Evolutionary conservation across 495 filamentous ascomycete species (phyloP).

Genomic region (Penicillium silybi): DNA sequence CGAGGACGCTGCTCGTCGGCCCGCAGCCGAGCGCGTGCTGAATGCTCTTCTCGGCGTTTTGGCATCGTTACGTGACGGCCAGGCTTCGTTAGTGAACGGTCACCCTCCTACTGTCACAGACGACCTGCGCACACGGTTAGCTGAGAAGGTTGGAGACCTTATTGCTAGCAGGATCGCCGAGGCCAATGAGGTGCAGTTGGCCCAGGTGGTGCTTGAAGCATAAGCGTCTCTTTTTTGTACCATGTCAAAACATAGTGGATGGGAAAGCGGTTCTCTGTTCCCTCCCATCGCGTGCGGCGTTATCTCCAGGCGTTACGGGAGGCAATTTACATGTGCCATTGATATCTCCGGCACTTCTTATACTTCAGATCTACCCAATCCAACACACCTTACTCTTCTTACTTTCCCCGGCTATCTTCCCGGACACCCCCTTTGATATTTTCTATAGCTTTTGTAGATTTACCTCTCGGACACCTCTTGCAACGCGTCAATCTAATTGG

Average conservation of each 20-base stretch:
- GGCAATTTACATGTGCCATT: neutral
- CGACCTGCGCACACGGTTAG: constrained; percentile 53
- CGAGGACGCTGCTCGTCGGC: constrained; percentile 46
- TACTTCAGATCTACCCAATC: neutral
- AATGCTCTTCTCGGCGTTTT: constrained; percentile 59
- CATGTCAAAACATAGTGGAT: neutral
- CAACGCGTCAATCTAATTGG: too few species aligned
- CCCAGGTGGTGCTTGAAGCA: constrained; percentile 32
- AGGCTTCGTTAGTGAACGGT: constrained; percentile 39
- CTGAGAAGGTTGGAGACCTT: constrained; percentile 55
- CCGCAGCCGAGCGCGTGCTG: constrained; percentile 62
- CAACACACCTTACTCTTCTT: neutral
- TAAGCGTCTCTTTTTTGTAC: constrained; percentile 6
- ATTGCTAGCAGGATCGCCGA: constrained; percentile 50
- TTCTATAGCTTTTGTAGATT: too few species aligned
- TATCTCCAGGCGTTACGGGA: constrained; percentile 10
- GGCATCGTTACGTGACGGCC: constrained; percentile 39
- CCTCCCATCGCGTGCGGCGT: constrained; percentile 8
- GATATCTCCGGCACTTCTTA: neutral
- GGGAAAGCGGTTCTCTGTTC: neutral
- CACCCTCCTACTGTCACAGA: constrained; percentile 42
- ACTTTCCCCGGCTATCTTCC: neutral
- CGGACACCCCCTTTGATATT: too few species aligned
- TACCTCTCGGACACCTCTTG: too few species aligned
- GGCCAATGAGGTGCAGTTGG: constrained; percentile 42